Base-by-base conservation (phyloP, 352 stramenopile species). In the Pythium phragmiticola region DNA sequence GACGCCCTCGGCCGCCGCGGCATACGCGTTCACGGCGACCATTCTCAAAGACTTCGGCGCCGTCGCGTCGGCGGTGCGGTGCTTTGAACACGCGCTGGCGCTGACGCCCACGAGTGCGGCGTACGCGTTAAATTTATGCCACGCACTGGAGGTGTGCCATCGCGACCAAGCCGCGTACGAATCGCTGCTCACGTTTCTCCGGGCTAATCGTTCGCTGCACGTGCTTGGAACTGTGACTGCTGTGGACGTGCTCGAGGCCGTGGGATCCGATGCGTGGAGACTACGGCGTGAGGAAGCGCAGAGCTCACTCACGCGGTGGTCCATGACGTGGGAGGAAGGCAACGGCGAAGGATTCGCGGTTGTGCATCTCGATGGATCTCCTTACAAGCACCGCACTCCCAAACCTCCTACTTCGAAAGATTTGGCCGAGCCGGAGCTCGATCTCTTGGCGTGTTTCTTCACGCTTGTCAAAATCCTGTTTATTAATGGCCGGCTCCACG, bases 391-490 rank as follows among this genome's bases (percentile, higher is more conserved):
- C 19, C 33, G 7, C 3, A 26, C 23, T 23, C 36, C 28, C 16
- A 9, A 63, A 33, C 33, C 14, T 1, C 3, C 9, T 19, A 50
- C 23, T 14, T 9, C 37, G 0, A 41, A 37, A 9, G 34, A 65
- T 19, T 16, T 76, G 19, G 42, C 57, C 0, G 74, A 89, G 3
- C 57, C 70, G n/a, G 85, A 95, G 19, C 67, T 90, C 13, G 84
- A 97, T 49, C 56, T 95, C 16, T 52, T 97, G 2, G 87, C 88
- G 26, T 83, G 89, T 37, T 80, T 86, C 57, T 95, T 93, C 59
- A 84, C 86, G 3, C 43, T 91, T 16, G 75, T 89, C n/a, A 97
- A 97, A 68, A 82, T 95, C 46, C 43, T 96, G 39, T 97, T 94
- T 62, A 33, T 95, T 23, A 80, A 75, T 19, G 88, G 87, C 11